Conservation (phyloP, 1,284 basidiomycete species). For the Rhodotorula sp. region DNA sequence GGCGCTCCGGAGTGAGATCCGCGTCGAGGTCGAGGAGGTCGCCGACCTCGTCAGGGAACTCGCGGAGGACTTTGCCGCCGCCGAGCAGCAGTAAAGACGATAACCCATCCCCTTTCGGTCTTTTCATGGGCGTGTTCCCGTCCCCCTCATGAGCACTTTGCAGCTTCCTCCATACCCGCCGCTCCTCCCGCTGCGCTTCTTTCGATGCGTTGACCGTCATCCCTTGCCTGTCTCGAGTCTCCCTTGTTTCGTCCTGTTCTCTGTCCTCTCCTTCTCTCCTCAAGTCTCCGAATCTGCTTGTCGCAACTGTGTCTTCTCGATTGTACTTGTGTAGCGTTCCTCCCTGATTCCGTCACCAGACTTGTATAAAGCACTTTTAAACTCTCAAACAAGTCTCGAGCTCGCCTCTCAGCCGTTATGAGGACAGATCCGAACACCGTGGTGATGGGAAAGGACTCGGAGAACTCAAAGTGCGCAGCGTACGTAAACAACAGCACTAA, state of each 20-base stretch:
- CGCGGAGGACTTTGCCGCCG: conserved; percentile 1
- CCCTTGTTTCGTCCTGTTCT: background rate
- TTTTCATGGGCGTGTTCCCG: no score
- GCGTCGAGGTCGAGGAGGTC: conserved; percentile 26
- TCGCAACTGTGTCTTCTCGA: background rate
- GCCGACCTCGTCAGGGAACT: conserved; percentile 19
- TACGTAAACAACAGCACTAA: no score
- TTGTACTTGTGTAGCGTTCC: background rate
- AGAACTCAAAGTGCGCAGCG: no score
- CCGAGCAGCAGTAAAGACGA: background rate
- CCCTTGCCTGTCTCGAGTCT: background rate
- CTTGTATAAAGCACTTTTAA: background rate
- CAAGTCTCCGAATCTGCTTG: background rate
- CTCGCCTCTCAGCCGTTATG: no score
- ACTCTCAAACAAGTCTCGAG: background rate
- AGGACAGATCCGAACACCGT: no score
- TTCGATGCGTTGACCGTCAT: background rate
- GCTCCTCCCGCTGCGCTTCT: no score
- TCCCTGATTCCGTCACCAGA: background rate
- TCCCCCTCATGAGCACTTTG: no score
- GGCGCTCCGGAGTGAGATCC: conserved; percentile 14
- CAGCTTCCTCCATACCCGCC: no score
- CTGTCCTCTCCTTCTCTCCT: background rate
- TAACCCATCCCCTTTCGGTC: background rate
- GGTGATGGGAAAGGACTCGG: no score